phyloP scores from a whole-genome alignment of 208 protist species.

The Strigomonas culicis region DNA sequence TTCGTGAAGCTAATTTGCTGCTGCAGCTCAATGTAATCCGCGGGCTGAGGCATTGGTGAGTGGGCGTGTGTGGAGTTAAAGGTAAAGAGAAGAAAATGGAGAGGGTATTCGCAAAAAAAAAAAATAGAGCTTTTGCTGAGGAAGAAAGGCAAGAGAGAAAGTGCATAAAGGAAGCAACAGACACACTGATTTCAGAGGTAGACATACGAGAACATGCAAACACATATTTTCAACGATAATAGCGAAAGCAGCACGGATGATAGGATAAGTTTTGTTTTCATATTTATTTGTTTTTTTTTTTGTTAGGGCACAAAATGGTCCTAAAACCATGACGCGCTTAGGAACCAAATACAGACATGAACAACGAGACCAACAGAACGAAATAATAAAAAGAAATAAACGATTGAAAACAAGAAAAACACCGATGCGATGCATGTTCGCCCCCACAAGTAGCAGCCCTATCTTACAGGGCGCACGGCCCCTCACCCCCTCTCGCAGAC shows the following conservation, averaged over 20 bases:
- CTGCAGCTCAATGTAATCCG: slow-evolving; percentile 58
- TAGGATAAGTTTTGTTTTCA: not conserved
- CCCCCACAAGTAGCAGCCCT: too few relatives aligned
- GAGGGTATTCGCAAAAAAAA: not conserved
- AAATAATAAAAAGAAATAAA: not conserved
- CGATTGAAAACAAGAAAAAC: not conserved
- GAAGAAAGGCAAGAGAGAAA: slow-evolving; percentile 9
- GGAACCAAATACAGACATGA: not conserved
- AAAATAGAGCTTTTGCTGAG: slow-evolving; percentile 11
- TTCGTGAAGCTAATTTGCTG: slow-evolving; percentile 71
- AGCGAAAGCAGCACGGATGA: not conserved
- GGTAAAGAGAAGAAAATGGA: not conserved
- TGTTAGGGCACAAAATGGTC: not conserved
- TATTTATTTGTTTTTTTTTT: not conserved
- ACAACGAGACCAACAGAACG: not conserved
- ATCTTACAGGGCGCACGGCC: slow-evolving; percentile 52
- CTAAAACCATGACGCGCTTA: not conserved
- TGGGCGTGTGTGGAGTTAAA: not conserved
- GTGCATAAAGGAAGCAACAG: not conserved
- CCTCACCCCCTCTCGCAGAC: slow-evolving; percentile 58
- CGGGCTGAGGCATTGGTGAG: slow-evolving; percentile 20
- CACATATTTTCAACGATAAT: not conserved
- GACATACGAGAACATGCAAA: not conserved
- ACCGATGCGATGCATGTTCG: not conserved
- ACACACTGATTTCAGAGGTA: not conserved